Percentiles rank a stretch among this genome's conserved stretches.
Conservation (phyloP, 2,329 filamentous ascomycete genomes). For the Colletotrichum cereale region DNA sequence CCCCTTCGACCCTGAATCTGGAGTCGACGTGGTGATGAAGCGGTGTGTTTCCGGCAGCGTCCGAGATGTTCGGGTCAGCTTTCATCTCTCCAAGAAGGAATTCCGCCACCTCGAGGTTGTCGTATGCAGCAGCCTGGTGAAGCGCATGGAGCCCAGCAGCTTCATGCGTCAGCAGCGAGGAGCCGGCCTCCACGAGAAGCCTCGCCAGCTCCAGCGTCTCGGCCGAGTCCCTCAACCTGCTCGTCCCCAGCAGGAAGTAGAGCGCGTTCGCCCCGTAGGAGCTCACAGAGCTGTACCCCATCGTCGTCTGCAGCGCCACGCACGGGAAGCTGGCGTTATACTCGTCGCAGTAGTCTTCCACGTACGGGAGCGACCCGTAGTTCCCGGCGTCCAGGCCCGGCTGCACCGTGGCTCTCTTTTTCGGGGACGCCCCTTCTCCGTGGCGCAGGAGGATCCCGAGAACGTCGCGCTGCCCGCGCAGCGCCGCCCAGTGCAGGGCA, state of each 20-base stretch:
- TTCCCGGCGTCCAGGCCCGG: constrained; percentile 31
- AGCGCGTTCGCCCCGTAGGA: constrained; percentile 29
- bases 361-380: constrained; percentile 28
- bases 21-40: constrained; percentile 33
- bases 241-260: constrained; percentile 32
- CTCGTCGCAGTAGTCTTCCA: constrained; percentile 33
- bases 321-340: constrained; percentile 37
- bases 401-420: constrained; percentile 26
- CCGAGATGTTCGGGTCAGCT: constrained; percentile 5
- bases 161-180: constrained; percentile 28
- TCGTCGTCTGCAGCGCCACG: constrained; percentile 23
- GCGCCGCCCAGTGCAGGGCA: constrained; percentile 36
- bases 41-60: constrained; percentile 27
- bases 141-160: constrained; percentile 22
- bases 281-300: constrained; percentile 15
- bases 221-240: not conserved
- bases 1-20: constrained; percentile 12
- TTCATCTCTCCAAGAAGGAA: constrained; percentile 2
- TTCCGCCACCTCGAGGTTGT: constrained; percentile 9
- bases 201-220: constrained; percentile 9
- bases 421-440: not conserved
- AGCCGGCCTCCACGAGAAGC: constrained; percentile 9
- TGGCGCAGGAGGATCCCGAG: constrained; percentile 4
- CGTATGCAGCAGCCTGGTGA: constrained; percentile 29
- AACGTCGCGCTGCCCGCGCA: constrained; percentile 17